These are phyloP conservation scores for Ormosia emarginata DNA, from an alignment of 306 rosid species.

Conservation along the genomic window DNA sequence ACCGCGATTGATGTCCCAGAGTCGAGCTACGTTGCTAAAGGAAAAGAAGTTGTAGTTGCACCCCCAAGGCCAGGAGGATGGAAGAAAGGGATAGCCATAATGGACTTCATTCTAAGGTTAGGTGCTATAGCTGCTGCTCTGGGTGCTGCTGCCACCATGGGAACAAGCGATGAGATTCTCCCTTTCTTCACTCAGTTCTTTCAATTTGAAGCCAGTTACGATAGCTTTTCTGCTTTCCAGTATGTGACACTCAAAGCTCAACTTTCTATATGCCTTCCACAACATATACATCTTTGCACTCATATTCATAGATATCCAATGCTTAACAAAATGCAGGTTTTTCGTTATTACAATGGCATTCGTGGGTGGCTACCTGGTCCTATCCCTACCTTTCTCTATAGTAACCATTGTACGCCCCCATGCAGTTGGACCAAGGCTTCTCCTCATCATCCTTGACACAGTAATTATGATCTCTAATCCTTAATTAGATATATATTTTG, in stretches of 20 bases:
- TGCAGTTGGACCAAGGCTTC: conserved; percentile 58
- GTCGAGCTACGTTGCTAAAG: conserved; percentile 37
- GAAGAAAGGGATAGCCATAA: conserved; percentile 61
- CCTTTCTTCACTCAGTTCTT: conserved; percentile 97
- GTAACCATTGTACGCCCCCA: conserved; percentile 70
- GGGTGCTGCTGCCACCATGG: conserved; percentile 75
- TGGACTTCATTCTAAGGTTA: conserved; percentile 72
- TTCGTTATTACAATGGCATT: conserved; percentile 77
- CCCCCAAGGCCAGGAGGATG: conserved; percentile 40
- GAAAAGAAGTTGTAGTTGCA: conserved; percentile 26
- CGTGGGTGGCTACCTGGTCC: conserved; percentile 71
- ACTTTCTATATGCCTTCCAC: neutral
- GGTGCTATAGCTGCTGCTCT: conserved; percentile 64
- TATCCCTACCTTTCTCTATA: conserved; percentile 78
- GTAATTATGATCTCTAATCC: conserved; percentile 33
- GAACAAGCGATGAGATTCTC: conserved; percentile 65
- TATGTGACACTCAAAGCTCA: conserved; percentile 17
- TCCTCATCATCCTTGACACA: conserved; percentile 69
- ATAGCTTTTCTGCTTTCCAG: conserved; percentile 78
- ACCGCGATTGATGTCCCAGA: conserved; percentile 52
- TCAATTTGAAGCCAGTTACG: conserved; percentile 89
- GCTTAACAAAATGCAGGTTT: conserved; percentile 52
- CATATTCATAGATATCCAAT: neutral
- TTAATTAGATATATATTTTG: neutral
- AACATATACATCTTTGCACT: neutral